phyloP scores from a whole-genome alignment of 306 rosid species.

The Dryas alaskensis region DNA sequence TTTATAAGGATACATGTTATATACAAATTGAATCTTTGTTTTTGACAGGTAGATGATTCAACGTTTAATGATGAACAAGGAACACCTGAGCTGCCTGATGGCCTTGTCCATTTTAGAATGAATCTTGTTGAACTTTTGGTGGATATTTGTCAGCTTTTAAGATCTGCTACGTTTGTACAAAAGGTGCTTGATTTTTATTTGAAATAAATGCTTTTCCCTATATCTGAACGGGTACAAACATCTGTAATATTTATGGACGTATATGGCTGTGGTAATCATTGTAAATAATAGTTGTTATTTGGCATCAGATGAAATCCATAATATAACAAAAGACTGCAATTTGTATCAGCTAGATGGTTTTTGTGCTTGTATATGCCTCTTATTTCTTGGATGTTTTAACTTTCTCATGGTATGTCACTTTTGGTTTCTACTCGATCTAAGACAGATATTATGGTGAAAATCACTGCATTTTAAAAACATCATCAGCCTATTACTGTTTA shows the following conservation, averaged over 20 bases:
- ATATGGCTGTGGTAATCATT: neutral
- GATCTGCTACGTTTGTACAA: slow-evolving; percentile 66
- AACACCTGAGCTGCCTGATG: slow-evolving; percentile 78
- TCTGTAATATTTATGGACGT: neutral
- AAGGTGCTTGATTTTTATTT: slow-evolving; percentile 53
- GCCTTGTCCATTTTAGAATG: slow-evolving; percentile 79
- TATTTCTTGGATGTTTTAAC: neutral
- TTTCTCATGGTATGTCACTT: neutral
- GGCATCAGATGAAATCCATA: neutral
- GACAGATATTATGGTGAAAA: neutral
- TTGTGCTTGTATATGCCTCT: neutral
- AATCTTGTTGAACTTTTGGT: slow-evolving; percentile 89
- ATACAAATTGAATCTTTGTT: slow-evolving; percentile 18
- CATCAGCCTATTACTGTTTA: neutral
- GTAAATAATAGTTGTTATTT: neutral
- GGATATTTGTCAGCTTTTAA: slow-evolving; percentile 85
- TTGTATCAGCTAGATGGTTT: neutral
- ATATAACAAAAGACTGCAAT: neutral
- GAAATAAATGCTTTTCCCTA: neutral
- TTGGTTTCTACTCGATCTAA: neutral
- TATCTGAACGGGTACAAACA: neutral
- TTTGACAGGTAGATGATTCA: slow-evolving; percentile 76
- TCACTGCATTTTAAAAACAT: neutral
- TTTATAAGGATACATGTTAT: slow-evolving; percentile 2
- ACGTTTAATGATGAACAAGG: slow-evolving; percentile 62